phyloP scores from a whole-genome alignment of 2,329 filamentous ascomycete species.

The Exutisphaerella laricina region DNA sequence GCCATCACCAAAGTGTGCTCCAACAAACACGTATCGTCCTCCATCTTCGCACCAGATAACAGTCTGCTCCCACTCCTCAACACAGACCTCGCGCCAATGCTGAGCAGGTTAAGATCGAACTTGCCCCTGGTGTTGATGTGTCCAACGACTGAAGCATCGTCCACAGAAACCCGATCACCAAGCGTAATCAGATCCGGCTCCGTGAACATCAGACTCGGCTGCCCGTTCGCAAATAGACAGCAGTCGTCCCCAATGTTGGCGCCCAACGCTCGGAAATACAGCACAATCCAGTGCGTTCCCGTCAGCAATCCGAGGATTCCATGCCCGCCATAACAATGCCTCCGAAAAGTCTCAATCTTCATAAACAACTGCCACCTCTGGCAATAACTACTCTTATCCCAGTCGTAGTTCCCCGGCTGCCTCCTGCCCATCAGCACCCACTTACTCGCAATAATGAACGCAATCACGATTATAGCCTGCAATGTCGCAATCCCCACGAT shows the following conservation, averaged over 20 bases:
- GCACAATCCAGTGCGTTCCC: slow-evolving; percentile 48
- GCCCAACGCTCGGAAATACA: slow-evolving; percentile 52
- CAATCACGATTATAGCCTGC: slow-evolving; percentile 42
- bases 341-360: slow-evolving; percentile 47
- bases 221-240: slow-evolving; percentile 51
- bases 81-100: slow-evolving; percentile 49
- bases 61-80: slow-evolving; percentile 49
- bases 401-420: slow-evolving; percentile 51
- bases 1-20: slow-evolving; percentile 56
- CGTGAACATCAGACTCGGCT: slow-evolving; percentile 51
- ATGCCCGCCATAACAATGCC: slow-evolving; percentile 46
- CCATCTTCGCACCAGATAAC: slow-evolving; percentile 51
- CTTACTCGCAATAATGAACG: slow-evolving; percentile 44
- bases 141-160: slow-evolving; percentile 52
- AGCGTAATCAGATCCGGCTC: slow-evolving; percentile 53
- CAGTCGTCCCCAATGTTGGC: slow-evolving; percentile 52
- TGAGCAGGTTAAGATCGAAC: slow-evolving; percentile 50
- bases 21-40: slow-evolving; percentile 48
- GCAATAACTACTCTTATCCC: slow-evolving; percentile 51
- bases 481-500: slow-evolving; percentile 42
- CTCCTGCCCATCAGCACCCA: slow-evolving; percentile 50
- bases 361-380: slow-evolving; percentile 55
- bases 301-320: slow-evolving; percentile 51
- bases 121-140: slow-evolving; percentile 55
- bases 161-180: slow-evolving; percentile 50